phyloP scores from a whole-genome alignment of 371 early-diverging fungal species.

The Sporodiniella umbellata region DNA sequence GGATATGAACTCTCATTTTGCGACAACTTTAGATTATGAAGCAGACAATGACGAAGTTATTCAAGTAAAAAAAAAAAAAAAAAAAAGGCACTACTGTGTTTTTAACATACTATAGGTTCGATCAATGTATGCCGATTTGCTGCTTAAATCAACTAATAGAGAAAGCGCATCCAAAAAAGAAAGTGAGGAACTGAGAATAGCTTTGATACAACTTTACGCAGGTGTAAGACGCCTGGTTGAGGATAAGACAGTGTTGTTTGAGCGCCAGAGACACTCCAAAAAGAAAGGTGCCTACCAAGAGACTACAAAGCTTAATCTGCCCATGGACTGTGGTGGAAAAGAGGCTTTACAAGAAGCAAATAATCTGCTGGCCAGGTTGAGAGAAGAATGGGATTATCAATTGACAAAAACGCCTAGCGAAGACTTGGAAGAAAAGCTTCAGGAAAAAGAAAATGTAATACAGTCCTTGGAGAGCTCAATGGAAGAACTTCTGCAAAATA shows the following conservation, averaged over 20 bases:
- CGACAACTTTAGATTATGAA: constrained; percentile 7
- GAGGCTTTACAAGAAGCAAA: constrained; percentile 28
- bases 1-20: constrained; percentile 24
- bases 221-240: constrained; percentile 23
- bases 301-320: constrained; percentile 22
- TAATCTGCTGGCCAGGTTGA: constrained; percentile 34
- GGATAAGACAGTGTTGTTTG: constrained; percentile 17
- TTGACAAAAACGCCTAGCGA: constrained; percentile 12
- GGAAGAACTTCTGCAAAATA: constrained; percentile 23
- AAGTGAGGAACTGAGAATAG: constrained; percentile 20
- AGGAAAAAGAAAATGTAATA: constrained; percentile 25
- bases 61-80: constrained; percentile 7
- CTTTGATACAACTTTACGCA: constrained; percentile 24
- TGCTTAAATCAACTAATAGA: constrained; percentile 23
- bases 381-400: constrained; percentile 39
- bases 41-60: constrained; percentile 11
- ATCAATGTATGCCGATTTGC: constrained; percentile 22
- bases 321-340: constrained; percentile 27
- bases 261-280: neutral
- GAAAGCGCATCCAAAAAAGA: constrained; percentile 26
- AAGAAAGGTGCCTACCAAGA: constrained; percentile 8
- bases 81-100: neutral
- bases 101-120: constrained; percentile 14
- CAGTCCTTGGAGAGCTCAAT: constrained; percentile 18
- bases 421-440: constrained; percentile 32